These are phyloP conservation scores for Diplodia scrobiculata DNA, from an alignment of 2,329 filamentous ascomycete species.

Conservation along the genomic window DNA sequence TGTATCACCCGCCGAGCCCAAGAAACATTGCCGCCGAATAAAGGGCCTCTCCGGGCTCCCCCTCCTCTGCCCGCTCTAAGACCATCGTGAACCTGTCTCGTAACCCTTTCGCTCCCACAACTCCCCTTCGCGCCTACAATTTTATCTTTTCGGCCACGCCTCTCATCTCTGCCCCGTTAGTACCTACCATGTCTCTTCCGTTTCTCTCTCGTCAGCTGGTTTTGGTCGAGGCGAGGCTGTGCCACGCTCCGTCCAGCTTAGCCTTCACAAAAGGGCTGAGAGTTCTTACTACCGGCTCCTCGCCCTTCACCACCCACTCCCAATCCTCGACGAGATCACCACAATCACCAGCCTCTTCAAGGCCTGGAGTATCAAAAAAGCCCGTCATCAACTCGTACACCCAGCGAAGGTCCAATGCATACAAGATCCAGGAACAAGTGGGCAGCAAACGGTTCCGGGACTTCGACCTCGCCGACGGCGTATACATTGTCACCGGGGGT, in stretches of 20 bases:
- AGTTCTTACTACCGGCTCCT: background rate
- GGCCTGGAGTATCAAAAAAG: background rate
- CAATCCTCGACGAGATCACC: background rate
- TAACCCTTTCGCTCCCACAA: background rate
- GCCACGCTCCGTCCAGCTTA: background rate
- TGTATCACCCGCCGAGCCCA: constrained; percentile 5
- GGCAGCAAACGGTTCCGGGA: constrained; percentile 27
- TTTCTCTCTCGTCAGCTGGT: background rate
- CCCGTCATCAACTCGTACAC: background rate
- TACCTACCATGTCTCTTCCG: background rate
- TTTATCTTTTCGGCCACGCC: no score
- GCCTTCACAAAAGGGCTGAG: background rate
- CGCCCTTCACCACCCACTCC: background rate
- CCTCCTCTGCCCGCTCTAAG: background rate
- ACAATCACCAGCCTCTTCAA: background rate
- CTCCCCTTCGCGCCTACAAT: background rate
- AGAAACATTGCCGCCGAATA: background rate
- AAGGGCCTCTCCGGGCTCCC: background rate
- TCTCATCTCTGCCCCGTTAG: background rate
- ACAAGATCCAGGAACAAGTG: constrained; percentile 21
- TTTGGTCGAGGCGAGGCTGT: background rate
- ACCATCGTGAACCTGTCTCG: background rate
- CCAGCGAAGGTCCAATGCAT: background rate
- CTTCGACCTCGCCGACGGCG: constrained; percentile 40
- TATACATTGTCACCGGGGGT: constrained; percentile 60